phyloP scores from a whole-genome alignment of 805 yeast genomes.

The Sporopachydermia quercuum region DNA sequence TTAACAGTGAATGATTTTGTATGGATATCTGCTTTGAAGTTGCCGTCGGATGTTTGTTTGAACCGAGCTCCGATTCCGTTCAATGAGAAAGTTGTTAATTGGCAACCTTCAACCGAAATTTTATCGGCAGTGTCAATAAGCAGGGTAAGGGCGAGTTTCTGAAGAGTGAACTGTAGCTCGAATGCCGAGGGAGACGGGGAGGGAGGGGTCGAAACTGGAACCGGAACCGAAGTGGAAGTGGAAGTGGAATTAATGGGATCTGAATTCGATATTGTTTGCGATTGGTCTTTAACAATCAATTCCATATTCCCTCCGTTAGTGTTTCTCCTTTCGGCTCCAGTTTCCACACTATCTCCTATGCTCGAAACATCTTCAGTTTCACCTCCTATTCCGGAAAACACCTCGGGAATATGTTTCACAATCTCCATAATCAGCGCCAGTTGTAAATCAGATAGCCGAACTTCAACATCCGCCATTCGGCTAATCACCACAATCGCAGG shows the following conservation, averaged over 20 bases:
- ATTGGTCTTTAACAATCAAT: background rate
- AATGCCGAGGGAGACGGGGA: background rate
- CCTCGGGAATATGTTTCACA: constrained; percentile 37
- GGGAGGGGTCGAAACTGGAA: constrained; percentile 10
- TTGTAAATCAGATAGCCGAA: constrained; percentile 63
- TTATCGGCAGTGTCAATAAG: constrained; percentile 14
- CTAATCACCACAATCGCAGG: constrained; percentile 44
- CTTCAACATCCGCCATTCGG: constrained; percentile 42
- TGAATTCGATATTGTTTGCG: background rate
- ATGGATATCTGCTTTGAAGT: constrained; percentile 43
- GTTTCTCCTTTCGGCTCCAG: no score
- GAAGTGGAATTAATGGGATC: constrained; percentile 46
- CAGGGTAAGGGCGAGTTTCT: constrained; percentile 10
- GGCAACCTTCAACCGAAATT: constrained; percentile 6
- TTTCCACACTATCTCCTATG: constrained; percentile 1
- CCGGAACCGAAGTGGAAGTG: constrained; percentile 22
- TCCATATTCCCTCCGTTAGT: no score
- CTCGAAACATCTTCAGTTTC: constrained; percentile 48
- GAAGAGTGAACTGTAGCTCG: background rate
- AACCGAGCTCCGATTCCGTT: constrained; percentile 40
- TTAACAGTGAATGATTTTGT: constrained; percentile 62
- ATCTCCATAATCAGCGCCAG: constrained; percentile 40
- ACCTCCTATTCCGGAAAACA: constrained; percentile 29
- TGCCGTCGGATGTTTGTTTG: constrained; percentile 35
- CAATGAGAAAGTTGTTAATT: constrained; percentile 44